These are phyloP conservation scores for Xerocomus nothofagi DNA, from an alignment of 1,284 basidiomycete genomes.

Conservation along the genomic window DNA sequence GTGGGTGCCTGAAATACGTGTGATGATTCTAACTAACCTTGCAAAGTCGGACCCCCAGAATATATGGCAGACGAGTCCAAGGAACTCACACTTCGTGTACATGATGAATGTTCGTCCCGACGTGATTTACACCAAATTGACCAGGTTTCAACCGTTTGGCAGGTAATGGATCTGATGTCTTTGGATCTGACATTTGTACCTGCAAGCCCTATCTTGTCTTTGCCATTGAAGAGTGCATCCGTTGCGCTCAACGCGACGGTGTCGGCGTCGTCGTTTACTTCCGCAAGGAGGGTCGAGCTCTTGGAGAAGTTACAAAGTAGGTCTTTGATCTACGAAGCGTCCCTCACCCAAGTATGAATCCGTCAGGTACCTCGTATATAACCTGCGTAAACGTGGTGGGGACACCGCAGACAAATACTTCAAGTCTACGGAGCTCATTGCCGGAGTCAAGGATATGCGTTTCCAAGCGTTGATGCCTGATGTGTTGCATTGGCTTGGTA, in stretches of 20 bases:
- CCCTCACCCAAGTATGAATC: neutral
- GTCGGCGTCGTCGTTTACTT: slow-evolving; percentile 95
- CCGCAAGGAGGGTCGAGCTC: slow-evolving; percentile 89
- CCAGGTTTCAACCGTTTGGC: neutral
- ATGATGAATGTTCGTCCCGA: slow-evolving; percentile 80
- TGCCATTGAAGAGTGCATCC: slow-evolving; percentile 92
- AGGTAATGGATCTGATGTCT: slow-evolving; percentile 85
- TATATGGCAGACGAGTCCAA: slow-evolving; percentile 79
- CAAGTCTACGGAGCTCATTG: slow-evolving; percentile 89
- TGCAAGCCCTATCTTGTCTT: slow-evolving; percentile 93
- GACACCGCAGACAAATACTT: slow-evolving; percentile 95
- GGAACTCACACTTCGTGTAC: slow-evolving; percentile 88
- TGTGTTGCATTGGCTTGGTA: slow-evolving; percentile 91
- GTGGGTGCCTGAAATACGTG: slow-evolving; percentile 41
- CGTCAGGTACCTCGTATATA: slow-evolving; percentile 85
- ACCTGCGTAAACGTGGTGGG: slow-evolving; percentile 91
- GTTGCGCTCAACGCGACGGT: slow-evolving; percentile 83
- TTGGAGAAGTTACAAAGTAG: slow-evolving; percentile 91
- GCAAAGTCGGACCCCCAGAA: slow-evolving; percentile 75
- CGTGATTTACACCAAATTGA: neutral
- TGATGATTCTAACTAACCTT: slow-evolving; percentile 2
- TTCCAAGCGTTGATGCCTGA: slow-evolving; percentile 98
- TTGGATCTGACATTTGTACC: slow-evolving; percentile 93
- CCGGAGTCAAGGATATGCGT: slow-evolving; percentile 94
- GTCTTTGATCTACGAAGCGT: slow-evolving; percentile 17